Base-by-base conservation (phyloP, 345 rosid species). In the Isatis tinctoria region DNA sequence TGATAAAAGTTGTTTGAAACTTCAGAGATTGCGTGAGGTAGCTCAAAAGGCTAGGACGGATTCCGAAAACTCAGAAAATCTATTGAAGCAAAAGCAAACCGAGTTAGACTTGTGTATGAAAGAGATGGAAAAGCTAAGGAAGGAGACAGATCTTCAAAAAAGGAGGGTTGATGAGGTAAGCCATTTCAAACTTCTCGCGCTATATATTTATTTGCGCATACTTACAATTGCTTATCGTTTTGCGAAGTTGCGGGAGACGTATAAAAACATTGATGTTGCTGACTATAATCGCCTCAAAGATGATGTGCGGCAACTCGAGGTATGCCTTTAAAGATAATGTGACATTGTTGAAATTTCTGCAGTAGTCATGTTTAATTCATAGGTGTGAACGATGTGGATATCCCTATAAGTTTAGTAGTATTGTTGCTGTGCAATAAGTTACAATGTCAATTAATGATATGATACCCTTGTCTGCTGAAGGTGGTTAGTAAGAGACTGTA, bases 81-180 rank as follows among this genome's bases (percentile, higher is more conserved):
- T 74, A 27, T 45, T 90, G 77, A 85, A 78, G 84, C 90, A 85
- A 76, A 86, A 72, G 78, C 84, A 87, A 67, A 82, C 78, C 54
- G 96, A 90, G 86, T 62, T 88, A 28, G 97, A 92, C 77, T 75
- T 87, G 63, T 81, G 79, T 65, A 83, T 81, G 82, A 92, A 83
- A 72, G 90, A 92, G 74, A 81, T 81, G 74, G 98, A 88, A 83
- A 80, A 62, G 85, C 88, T 76, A 73, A 80, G 72, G 78, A 54
- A 56, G 72, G 93, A 90, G 72, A 95, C 88, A 74, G 88, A 81
- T 24, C 59, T 51, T 65, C 82, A 88, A 43, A 88, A 85, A 72
- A 87, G 74, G 88, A 88, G 90, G 82, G 79, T 85, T 54, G 82
- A 82, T 71, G 96, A 95, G 93, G 98, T 84, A 86, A 69, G 72